phyloP scores from a whole-genome alignment of 2,329 filamentous ascomycete genomes.

The Ceratocystiopsis minuta region DNA sequence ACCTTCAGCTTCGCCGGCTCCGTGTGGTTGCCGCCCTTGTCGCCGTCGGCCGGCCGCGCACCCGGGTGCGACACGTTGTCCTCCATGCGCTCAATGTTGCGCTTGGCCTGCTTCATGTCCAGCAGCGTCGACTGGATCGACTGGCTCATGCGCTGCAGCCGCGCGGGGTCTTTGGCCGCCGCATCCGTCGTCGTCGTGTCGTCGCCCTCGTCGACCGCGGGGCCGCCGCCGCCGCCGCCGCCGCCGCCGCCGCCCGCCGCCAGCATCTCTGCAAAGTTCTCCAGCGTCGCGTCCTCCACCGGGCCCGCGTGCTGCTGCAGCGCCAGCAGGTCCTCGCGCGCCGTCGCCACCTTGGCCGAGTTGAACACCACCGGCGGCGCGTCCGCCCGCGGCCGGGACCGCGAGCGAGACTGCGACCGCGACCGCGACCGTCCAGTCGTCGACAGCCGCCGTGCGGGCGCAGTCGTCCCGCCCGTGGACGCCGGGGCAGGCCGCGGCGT shows the following conservation, averaged over 20 bases:
- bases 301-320: conserved; percentile 34
- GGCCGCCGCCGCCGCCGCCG: conserved; percentile 13
- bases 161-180: conserved; percentile 13
- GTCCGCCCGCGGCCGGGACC: conserved; percentile 20
- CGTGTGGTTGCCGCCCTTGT: not conserved
- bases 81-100: conserved; percentile 40
- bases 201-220: conserved; percentile 13
- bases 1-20: not conserved
- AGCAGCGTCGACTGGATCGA: conserved; percentile 31
- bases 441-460: not conserved
- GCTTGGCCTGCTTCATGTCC: conserved; percentile 35
- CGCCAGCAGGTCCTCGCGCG: conserved; percentile 35
- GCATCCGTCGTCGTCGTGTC: conserved; percentile 7
- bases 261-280: conserved; percentile 36
- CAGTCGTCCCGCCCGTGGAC: not conserved
- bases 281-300: conserved; percentile 41
- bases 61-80: conserved; percentile 28
- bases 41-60: not conserved
- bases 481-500: not conserved
- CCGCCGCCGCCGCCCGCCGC: conserved; percentile 13
- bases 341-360: conserved; percentile 33
- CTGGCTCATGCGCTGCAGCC: conserved; percentile 28
- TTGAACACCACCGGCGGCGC: conserved; percentile 34
- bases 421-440: not conserved
- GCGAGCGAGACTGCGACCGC: conserved; percentile 11